These are phyloP conservation scores for Aureobasidium sp. DNA, from an alignment of 2,329 filamentous ascomycete species.

Conservation along the genomic window DNA sequence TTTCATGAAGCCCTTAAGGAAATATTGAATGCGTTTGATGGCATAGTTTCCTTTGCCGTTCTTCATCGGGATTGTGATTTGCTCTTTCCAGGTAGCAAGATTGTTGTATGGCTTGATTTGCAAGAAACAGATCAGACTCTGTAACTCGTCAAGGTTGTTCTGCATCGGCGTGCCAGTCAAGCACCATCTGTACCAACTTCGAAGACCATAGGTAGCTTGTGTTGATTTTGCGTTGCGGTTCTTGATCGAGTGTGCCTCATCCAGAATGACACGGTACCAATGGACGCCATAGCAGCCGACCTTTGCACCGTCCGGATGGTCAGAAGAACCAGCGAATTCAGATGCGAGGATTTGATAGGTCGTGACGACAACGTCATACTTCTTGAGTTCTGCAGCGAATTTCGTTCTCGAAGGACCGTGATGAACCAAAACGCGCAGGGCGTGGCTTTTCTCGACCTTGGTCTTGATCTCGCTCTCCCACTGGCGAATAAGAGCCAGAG, in stretches of 20 bases:
- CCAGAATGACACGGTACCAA: conserved; percentile 92
- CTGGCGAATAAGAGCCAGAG: conserved; percentile 87
- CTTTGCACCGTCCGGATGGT: conserved; percentile 50
- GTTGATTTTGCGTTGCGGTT: conserved; percentile 95
- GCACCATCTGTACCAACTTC: conserved; percentile 89
- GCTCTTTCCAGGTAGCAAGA: conserved; percentile 76
- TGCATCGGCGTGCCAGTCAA: conserved; percentile 95
- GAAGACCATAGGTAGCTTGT: conserved; percentile 78
- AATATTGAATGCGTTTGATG: conserved; percentile 74
- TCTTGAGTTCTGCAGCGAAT: conserved; percentile 62
- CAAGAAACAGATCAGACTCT: conserved; percentile 87
- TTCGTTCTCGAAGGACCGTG: conserved; percentile 84
- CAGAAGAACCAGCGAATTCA: conserved; percentile 65
- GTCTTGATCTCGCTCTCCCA: conserved; percentile 92
- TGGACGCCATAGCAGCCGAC: conserved; percentile 82
- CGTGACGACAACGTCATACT: conserved; percentile 92
- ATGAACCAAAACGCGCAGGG: conserved; percentile 76
- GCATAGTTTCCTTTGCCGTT: conserved; percentile 82
- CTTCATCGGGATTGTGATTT: conserved; percentile 85
- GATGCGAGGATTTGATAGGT: conserved; percentile 95
- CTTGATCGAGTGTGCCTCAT: conserved; percentile 98
- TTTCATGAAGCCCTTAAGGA: conserved; percentile 94
- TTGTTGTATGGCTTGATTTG: conserved; percentile 88
- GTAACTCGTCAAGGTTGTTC: conserved; percentile 93
- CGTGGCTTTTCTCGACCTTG: conserved; percentile 62